These are phyloP conservation scores for Acarospora socialis DNA, from an alignment of 2,329 filamentous ascomycete genomes.

Conservation along the genomic window DNA sequence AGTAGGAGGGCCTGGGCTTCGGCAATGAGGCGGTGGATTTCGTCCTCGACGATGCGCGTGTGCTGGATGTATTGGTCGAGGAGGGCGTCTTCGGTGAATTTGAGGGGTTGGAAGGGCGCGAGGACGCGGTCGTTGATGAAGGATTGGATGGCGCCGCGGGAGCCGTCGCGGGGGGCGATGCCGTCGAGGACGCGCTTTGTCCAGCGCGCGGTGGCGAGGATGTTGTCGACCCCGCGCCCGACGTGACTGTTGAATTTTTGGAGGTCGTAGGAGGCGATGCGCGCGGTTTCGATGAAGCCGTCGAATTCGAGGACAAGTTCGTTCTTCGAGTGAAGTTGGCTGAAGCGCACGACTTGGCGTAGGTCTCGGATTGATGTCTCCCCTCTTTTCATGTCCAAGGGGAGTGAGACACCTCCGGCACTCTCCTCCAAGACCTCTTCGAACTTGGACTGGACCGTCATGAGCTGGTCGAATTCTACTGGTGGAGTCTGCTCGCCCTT, in stretches of 20 bases:
- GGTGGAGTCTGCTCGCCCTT: conserved; percentile 15
- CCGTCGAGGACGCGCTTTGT: conserved; percentile 55
- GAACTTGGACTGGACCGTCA: conserved; percentile 60
- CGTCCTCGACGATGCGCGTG: conserved; percentile 53
- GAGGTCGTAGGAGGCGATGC: conserved; percentile 50
- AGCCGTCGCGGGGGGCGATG: conserved; percentile 33
- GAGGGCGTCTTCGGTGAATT: conserved; percentile 46
- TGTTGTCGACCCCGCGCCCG: conserved; percentile 56
- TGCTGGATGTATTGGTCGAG: conserved; percentile 64
- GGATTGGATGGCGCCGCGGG: conserved; percentile 23
- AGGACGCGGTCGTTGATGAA: conserved; percentile 35
- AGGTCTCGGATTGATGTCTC: conserved; percentile 63
- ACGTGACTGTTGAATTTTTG: conserved; percentile 65
- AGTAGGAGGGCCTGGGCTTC: conserved; percentile 55
- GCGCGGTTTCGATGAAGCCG: conserved; percentile 56
- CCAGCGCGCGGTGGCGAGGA: conserved; percentile 63
- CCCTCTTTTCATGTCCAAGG: conserved; percentile 64
- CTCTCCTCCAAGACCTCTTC: conserved; percentile 59
- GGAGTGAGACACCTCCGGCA: conserved; percentile 50
- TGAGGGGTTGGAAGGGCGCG: conserved; percentile 47
- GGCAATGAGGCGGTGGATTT: conserved; percentile 52
- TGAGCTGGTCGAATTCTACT: conserved; percentile 60
- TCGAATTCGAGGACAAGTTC: conserved; percentile 65
- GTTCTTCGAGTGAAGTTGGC: conserved; percentile 47
- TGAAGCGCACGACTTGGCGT: conserved; percentile 56